Percentiles rank a stretch among this genome's conserved stretches.
Evolutionary conservation across 2,329 filamentous ascomycete genomes (phyloP).

Genomic region (Apiospora koreana): DNA sequence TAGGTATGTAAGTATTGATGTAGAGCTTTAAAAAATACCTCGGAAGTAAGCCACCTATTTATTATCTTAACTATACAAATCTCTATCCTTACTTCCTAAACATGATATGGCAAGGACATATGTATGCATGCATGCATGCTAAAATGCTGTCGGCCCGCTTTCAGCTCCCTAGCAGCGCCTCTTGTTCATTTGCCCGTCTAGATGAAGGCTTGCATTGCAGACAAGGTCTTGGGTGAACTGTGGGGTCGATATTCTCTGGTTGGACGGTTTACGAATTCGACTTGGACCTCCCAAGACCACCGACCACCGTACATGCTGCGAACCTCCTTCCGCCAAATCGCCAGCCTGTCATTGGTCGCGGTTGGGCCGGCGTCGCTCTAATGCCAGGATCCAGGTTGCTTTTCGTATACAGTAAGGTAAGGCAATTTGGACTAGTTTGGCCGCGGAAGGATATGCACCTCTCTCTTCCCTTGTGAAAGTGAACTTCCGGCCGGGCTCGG

Average conservation of each 20-base stretch:
- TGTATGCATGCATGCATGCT: background rate
- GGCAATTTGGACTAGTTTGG: background rate
- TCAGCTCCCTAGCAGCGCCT: background rate
- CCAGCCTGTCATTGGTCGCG: constrained; percentile 14
- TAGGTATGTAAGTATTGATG: too few relatives aligned
- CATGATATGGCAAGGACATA: too few relatives aligned
- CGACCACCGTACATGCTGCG: constrained; percentile 1
- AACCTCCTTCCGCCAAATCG: constrained; percentile 6
- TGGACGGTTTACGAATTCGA: constrained; percentile 19
- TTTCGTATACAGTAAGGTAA: background rate
- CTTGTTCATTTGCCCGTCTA: background rate
- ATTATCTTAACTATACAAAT: too few relatives aligned
- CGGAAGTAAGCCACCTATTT: too few relatives aligned
- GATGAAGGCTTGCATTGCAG: background rate
- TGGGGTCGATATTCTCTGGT: constrained; percentile 17
- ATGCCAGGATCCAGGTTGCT: background rate
- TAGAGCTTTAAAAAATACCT: too few relatives aligned
- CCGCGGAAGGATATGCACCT: background rate
- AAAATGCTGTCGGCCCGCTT: constrained; percentile 4
- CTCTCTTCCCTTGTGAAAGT: background rate
- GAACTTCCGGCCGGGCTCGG: constrained; percentile 1
- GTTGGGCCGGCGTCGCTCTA: background rate
- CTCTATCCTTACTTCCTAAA: too few relatives aligned
- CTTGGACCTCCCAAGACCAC: background rate
- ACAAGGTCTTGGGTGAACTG: constrained; percentile 13